Evolutionary conservation across 106 monocot species (phyloP).

Genomic region (Acorus calamus): DNA sequence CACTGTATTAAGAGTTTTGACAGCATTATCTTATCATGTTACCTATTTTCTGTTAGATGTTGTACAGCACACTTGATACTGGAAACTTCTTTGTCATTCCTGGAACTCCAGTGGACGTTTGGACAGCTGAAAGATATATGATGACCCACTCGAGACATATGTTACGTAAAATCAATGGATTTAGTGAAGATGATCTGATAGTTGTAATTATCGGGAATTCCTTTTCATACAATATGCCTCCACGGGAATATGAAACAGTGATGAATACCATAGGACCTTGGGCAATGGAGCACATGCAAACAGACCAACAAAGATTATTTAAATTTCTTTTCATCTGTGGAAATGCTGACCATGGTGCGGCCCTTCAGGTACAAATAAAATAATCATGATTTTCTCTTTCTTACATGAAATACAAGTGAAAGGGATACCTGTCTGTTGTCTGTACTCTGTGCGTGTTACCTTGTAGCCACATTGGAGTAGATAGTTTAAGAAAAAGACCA

Average conservation of each 20-base stretch:
- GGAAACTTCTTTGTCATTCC: slow-evolving; percentile 85
- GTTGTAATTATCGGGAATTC: slow-evolving; percentile 57
- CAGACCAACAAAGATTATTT: slow-evolving; percentile 26
- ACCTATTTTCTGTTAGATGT: slow-evolving; percentile 46
- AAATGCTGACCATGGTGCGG: slow-evolving; percentile 36
- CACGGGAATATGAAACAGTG: slow-evolving; percentile 43
- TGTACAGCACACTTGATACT: slow-evolving; percentile 61
- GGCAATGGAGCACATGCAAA: slow-evolving; percentile 27
- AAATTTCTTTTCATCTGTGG: slow-evolving; percentile 66
- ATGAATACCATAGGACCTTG: slow-evolving; percentile 45
- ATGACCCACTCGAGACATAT: slow-evolving; percentile 36
- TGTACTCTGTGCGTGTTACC: too few relatives aligned
- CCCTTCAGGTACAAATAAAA: slow-evolving; percentile 52
- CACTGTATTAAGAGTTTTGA: background rate
- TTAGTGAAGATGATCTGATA: slow-evolving; percentile 48
- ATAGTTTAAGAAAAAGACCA: too few relatives aligned
- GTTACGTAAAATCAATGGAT: slow-evolving; percentile 46
- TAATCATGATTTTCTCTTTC: too few relatives aligned
- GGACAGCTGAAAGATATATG: slow-evolving; percentile 38
- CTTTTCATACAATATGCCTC: slow-evolving; percentile 52
- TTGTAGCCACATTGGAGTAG: too few relatives aligned
- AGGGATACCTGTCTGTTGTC: too few relatives aligned
- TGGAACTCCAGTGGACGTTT: slow-evolving; percentile 56
- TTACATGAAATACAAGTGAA: too few relatives aligned
- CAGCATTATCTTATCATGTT: background rate